Evolutionary conservation across 2,329 filamentous ascomycete species (phyloP).

Genomic region (Pseudomassariella vexata): DNA sequence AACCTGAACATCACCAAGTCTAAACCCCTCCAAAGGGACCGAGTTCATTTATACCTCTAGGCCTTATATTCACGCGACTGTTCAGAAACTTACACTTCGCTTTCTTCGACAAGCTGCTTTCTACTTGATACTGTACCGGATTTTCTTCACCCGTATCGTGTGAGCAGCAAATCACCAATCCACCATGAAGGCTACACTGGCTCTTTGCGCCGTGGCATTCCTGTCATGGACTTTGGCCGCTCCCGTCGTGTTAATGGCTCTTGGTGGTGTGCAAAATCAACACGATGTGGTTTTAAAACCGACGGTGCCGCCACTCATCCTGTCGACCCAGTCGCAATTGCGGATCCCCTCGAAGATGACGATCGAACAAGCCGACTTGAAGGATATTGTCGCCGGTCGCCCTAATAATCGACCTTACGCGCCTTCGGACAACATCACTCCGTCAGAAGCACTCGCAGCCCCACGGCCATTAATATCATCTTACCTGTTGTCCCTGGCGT

Average conservation of each 20-base stretch:
- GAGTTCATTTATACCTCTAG: no score
- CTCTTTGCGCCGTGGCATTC: slow-evolving; percentile 10
- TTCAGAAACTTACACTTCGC: no score
- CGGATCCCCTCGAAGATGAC: background rate
- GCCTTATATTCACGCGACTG: no score
- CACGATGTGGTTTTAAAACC: slow-evolving; percentile 6
- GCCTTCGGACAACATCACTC: slow-evolving; percentile 3
- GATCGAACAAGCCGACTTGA: background rate
- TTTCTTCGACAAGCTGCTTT: no score
- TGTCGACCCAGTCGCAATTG: background rate
- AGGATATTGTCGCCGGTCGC: slow-evolving; percentile 1
- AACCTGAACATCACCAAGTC: no score
- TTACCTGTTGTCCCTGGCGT: slow-evolving; percentile 4
- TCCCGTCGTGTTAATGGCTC: slow-evolving; percentile 10
- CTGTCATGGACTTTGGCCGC: slow-evolving; percentile 11
- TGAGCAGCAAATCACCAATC: slow-evolving; percentile 2
- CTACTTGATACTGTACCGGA: no score
- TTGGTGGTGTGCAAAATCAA: no score
- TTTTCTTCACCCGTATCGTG: no score
- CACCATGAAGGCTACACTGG: slow-evolving; percentile 12
- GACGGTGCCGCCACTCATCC: no score
- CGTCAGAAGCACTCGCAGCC: slow-evolving; percentile 4
- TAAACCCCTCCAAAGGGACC: no score
- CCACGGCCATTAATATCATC: slow-evolving; percentile 3
- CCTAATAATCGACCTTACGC: slow-evolving; percentile 5